These are phyloP conservation scores for Discostella stelligeroides DNA, from an alignment of 108 stramenopile genomes.

Conservation along the genomic window DNA sequence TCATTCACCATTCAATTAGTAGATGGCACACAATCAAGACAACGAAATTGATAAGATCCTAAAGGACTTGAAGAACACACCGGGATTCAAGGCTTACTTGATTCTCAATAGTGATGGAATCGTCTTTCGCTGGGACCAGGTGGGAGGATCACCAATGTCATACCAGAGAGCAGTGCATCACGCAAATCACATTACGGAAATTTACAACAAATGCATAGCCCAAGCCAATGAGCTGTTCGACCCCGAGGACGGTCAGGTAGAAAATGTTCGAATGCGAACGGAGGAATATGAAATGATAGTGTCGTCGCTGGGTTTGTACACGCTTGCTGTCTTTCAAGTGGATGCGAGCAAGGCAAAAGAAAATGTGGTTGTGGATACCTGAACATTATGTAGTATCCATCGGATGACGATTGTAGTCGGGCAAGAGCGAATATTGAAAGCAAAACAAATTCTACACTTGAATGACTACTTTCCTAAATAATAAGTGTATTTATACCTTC, in stretches of 20 bases:
- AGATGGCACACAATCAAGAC: constrained; percentile 48
- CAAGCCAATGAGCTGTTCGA: constrained; percentile 72
- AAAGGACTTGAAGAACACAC: constrained; percentile 73
- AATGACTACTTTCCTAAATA: too few species aligned
- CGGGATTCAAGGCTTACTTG: constrained; percentile 75
- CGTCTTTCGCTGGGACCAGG: constrained; percentile 80
- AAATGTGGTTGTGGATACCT: background rate
- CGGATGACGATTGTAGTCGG: too few species aligned
- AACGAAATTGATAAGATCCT: constrained; percentile 84
- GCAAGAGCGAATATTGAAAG: too few species aligned
- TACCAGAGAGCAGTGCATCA: constrained; percentile 76
- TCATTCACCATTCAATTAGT: background rate
- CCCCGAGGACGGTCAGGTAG: constrained; percentile 63
- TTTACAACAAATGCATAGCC: constrained; percentile 64
- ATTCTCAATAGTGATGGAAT: constrained; percentile 86
- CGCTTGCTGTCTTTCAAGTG: constrained; percentile 65
- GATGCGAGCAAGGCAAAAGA: constrained; percentile 18
- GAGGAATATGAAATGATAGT: constrained; percentile 81
- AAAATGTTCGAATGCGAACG: constrained; percentile 74
- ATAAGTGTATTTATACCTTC: too few species aligned
- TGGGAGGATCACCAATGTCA: constrained; percentile 44
- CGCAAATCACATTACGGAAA: constrained; percentile 69
- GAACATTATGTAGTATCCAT: background rate
- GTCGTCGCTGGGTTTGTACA: constrained; percentile 71
- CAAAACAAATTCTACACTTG: too few species aligned